Evolutionary conservation across 2,329 filamentous ascomycete genomes (phyloP), one percentile per base, ranked within the genome.

Genomic region (Ophiocordyceps australis): DNA sequence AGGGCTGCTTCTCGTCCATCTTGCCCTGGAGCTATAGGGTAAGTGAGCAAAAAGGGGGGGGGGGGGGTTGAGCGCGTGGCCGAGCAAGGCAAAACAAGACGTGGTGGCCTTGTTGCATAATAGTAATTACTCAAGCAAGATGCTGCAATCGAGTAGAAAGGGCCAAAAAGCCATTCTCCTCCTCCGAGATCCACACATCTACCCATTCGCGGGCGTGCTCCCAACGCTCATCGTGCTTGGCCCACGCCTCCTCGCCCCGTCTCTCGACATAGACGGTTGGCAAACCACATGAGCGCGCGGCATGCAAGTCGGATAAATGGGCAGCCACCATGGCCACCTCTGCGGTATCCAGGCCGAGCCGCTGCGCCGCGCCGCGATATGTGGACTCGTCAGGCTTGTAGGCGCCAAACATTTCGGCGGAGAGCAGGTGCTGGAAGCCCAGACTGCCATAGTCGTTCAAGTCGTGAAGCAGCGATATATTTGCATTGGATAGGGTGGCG

Each of bases 321-420:
- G 79, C 72, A 11, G 81, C 80, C 13, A 89, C 76, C 66, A 89
- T 70, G 13, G 69, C 75, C 30, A 80, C 74, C 40, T 83, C 59
- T 3, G 45, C 43, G 0, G 72, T 63, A 32, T 61, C 37, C 22
- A 72, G 32, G 0, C 62, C 65, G 27, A 85, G 47, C 35, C 54
- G 57, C 29, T 55, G 47, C 3, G 59, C 75, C 1, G 74, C 78
- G 4, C 79, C 78, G 2, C 64, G 56, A 41, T 89, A 89, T 3
- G 74, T 71, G 26, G 46, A 54, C 7, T 66, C 63, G 32, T 66
- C 60, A 2, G 79, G 79, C 54, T 89, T 89, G 46, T 86, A 89
- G 1, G 67, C 69, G 23, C 58, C 53, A 41, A 85, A 86, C 34
- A 74, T 62, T 47, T 78, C 77, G 0, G 71, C 67, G 7, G 70